phyloP scores from a whole-genome alignment of 371 early-diverging fungal genomes.

The Sporodiniella umbellata region DNA sequence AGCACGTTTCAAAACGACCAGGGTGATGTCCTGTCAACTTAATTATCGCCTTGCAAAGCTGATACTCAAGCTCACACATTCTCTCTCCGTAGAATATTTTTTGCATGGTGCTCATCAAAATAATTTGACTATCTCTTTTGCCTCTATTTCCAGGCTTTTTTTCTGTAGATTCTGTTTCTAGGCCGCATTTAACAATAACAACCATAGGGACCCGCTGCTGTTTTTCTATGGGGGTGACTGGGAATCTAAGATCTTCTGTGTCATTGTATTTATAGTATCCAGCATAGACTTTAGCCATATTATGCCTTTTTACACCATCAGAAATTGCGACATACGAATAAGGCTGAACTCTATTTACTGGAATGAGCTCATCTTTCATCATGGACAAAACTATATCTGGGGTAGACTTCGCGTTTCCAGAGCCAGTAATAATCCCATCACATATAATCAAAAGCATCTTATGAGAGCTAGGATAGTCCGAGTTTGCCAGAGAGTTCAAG shows the following conservation, averaged over 20 bases:
- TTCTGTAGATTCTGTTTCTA: slow-evolving; percentile 56
- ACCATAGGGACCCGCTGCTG: slow-evolving; percentile 57
- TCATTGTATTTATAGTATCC: slow-evolving; percentile 69
- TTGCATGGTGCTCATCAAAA: slow-evolving; percentile 90
- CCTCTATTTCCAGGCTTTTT: slow-evolving; percentile 55
- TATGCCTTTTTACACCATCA: slow-evolving; percentile 81
- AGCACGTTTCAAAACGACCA: slow-evolving; percentile 81
- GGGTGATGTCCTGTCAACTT: slow-evolving; percentile 81
- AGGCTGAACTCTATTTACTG: slow-evolving; percentile 53
- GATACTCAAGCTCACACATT: slow-evolving; percentile 95
- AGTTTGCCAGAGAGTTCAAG: slow-evolving; percentile 82
- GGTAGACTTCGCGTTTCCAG: slow-evolving; percentile 65
- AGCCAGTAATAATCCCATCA: slow-evolving; percentile 77
- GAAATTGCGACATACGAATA: slow-evolving; percentile 86
- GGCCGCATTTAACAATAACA: slow-evolving; percentile 84
- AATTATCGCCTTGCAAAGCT: slow-evolving; percentile 90
- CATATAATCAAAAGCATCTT: slow-evolving; percentile 84
- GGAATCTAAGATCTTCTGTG: slow-evolving; percentile 27
- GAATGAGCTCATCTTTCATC: slow-evolving; percentile 69
- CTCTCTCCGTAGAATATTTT: slow-evolving; percentile 91
- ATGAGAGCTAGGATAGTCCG: slow-evolving; percentile 77
- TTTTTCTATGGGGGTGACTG: slow-evolving; percentile 39
- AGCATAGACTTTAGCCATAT: slow-evolving; percentile 87
- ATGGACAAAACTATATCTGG: slow-evolving; percentile 71
- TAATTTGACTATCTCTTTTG: slow-evolving; percentile 62